phyloP scores from a whole-genome alignment of 2,329 filamentous ascomycete genomes.

The Aspergillus fructus region DNA sequence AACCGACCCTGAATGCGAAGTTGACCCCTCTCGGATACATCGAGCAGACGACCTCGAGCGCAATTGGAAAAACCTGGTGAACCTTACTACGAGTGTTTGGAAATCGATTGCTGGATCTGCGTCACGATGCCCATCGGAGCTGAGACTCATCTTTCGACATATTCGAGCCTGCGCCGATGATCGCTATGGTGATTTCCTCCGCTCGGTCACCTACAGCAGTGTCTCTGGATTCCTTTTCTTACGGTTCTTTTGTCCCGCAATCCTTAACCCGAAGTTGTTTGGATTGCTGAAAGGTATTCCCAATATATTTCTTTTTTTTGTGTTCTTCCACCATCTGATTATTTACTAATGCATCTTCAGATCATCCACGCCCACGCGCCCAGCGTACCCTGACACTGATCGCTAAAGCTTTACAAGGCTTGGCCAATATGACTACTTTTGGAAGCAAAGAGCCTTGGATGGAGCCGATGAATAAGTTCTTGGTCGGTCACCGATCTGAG shows the following conservation, averaged over 20 bases:
- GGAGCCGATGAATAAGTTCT: constrained; percentile 94
- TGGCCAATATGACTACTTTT: constrained; percentile 88
- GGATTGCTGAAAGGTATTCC: constrained; percentile 69
- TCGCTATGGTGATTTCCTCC: constrained; percentile 87
- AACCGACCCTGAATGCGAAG: constrained; percentile 87
- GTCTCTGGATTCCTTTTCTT: constrained; percentile 94
- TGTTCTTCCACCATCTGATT: neutral
- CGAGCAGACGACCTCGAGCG: constrained; percentile 70
- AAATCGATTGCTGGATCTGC: constrained; percentile 76
- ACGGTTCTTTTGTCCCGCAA: constrained; percentile 93
- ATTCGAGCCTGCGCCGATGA: constrained; percentile 91
- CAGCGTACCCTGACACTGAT: constrained; percentile 89
- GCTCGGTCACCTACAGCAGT: constrained; percentile 87
- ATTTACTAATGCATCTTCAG: constrained; percentile 42
- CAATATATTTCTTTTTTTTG: neutral
- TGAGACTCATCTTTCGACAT: constrained; percentile 84
- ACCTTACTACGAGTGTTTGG: constrained; percentile 81
- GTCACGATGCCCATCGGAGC: constrained; percentile 71
- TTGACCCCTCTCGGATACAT: constrained; percentile 78
- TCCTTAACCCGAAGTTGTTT: constrained; percentile 91
- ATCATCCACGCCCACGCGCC: constrained; percentile 78
- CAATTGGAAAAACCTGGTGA: constrained; percentile 77
- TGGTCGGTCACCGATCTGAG: constrained; percentile 70
- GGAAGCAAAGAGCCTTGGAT: constrained; percentile 98
- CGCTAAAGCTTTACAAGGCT: constrained; percentile 84